Conservation (phyloP, 179 eudicot genomes). For the Monotropa hypopitys region DNA sequence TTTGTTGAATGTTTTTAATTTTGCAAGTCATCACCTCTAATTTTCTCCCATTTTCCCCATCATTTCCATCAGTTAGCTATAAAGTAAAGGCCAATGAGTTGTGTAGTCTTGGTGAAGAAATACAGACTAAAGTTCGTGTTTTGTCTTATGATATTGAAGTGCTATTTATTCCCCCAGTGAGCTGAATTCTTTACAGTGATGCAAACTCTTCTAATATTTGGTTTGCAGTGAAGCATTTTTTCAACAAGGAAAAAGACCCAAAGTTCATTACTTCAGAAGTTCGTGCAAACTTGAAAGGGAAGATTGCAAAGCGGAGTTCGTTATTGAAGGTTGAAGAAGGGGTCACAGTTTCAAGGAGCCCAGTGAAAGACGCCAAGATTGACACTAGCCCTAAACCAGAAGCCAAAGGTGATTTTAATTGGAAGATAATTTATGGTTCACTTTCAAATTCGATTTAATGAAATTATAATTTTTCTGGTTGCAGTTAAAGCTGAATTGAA, state of each 20-base stretch:
- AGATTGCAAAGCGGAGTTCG: neutral
- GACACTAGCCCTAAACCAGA: neutral
- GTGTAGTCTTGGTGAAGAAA: neutral
- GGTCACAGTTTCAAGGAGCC: neutral
- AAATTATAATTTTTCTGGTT: neutral
- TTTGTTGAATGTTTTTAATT: neutral
- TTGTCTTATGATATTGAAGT: neutral
- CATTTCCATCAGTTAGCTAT: neutral
- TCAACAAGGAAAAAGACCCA: slow-evolving; percentile 9
- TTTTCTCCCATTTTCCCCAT: neutral
- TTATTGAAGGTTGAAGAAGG: slow-evolving; percentile 8
- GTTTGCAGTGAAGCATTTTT: slow-evolving; percentile 19
- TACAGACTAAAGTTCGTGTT: neutral
- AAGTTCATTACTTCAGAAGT: neutral
- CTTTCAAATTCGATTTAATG: neutral
- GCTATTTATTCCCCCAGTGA: neutral
- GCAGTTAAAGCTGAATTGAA: neutral
- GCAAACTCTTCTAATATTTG: neutral
- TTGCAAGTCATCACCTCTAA: neutral
- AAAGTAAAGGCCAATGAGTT: neutral
- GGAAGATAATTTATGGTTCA: neutral
- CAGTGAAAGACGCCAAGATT: slow-evolving; percentile 6
- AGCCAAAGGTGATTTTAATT: neutral
- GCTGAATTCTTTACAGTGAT: neutral
- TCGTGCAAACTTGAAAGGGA: slow-evolving; percentile 3